Percentiles rank a stretch among this genome's conserved stretches.
Conservation (phyloP, 1,284 basidiomycete genomes). For the Ceratobasidium sp. region DNA sequence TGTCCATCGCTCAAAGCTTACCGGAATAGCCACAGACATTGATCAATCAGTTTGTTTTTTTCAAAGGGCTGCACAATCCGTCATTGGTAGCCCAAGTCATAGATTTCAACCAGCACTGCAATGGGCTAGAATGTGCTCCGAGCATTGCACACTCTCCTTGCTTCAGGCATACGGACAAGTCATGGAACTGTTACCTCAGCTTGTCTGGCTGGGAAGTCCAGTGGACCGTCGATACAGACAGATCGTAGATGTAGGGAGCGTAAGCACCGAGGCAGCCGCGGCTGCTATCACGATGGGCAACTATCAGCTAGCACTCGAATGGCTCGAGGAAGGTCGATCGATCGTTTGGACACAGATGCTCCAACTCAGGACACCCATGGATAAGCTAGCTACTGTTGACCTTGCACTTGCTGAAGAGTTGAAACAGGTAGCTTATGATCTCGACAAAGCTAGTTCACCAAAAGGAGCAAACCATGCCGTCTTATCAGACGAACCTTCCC, state of each 20-base stretch:
- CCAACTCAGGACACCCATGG: neutral
- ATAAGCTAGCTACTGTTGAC: neutral
- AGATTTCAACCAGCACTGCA: neutral
- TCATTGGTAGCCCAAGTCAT: neutral
- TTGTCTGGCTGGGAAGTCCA: neutral
- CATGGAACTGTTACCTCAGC: neutral
- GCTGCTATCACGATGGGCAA: neutral
- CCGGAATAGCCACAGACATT: neutral
- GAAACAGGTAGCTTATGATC: neutral
- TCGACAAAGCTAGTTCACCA: neutral
- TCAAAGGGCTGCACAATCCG: neutral
- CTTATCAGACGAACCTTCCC: neutral
- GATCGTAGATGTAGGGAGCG: neutral
- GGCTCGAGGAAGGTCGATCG: constrained; percentile 7
- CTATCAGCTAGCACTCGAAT: neutral
- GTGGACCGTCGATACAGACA: neutral
- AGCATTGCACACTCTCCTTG: neutral
- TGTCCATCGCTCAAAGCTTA: neutral
- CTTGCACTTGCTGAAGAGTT: neutral
- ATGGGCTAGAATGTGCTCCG: neutral
- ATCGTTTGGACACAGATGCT: constrained; percentile 10
- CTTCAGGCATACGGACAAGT: neutral
- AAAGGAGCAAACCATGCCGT: too few species aligned
- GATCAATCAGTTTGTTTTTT: neutral
- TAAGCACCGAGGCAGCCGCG: neutral